Evolutionary conservation across 495 filamentous ascomycete genomes (phyloP).

Genomic region (Xylaria longipes): DNA sequence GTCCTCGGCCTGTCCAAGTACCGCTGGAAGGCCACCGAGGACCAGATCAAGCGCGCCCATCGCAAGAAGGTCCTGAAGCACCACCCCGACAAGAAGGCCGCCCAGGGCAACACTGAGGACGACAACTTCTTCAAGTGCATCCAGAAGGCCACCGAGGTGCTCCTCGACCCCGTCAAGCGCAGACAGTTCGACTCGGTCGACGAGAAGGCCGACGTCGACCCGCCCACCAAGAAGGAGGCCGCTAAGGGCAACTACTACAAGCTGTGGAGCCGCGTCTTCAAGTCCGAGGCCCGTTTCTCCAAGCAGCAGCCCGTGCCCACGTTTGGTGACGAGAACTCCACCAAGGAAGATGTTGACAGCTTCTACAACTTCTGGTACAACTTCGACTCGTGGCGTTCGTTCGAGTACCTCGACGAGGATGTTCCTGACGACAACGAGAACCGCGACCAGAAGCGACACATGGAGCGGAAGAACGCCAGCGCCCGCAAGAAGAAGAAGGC

Average conservation of each 20-base stretch:
- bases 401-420: conserved; percentile 98
- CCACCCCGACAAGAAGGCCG: conserved; percentile 98
- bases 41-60: conserved; percentile 98
- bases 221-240: conserved; percentile 86
- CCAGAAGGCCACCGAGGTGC: conserved; percentile 94
- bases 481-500: conserved; percentile 98
- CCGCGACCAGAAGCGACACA: conserved; percentile 97
- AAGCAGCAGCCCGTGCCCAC: conserved; percentile 84
- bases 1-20: conserved; percentile 93
- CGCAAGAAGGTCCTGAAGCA: conserved; percentile 99
- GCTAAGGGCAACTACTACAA: conserved; percentile 92
- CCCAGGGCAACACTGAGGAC: conserved; percentile 83
- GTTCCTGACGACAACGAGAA: conserved; percentile 98
- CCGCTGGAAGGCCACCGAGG: conserved; percentile 88
- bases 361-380: conserved; percentile 99
- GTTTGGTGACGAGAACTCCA: conserved; percentile 83
- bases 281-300: conserved; percentile 90
- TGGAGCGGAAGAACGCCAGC: conserved; percentile 97
- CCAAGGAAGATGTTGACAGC: conserved; percentile 84
- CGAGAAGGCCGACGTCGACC: conserved; percentile 87
- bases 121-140: conserved; percentile 99
- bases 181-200: conserved; percentile 97
- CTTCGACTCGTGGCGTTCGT: conserved; percentile 96
- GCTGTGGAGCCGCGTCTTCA: conserved; percentile 86
- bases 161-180: conserved; percentile 89